Evolutionary conservation across 2,329 filamentous ascomycete genomes (phyloP).

Genomic region (Fusarium musae): DNA sequence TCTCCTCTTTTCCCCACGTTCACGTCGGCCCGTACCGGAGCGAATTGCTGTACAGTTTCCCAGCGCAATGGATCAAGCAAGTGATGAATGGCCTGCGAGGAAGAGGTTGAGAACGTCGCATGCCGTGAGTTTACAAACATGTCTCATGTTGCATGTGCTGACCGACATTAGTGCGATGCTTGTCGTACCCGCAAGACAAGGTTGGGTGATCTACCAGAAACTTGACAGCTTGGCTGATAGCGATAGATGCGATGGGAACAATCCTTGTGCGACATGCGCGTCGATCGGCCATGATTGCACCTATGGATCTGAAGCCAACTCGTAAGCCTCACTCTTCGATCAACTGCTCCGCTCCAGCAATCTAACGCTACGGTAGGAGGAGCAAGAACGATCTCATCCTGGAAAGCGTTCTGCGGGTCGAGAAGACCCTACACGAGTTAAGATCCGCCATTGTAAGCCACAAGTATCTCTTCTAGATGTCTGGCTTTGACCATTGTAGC

Average conservation of each 20-base stretch:
- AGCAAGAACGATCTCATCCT: slow-evolving; percentile 64
- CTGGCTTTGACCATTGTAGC: slow-evolving; percentile 6
- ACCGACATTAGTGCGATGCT: slow-evolving; percentile 54
- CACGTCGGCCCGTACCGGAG: slow-evolving; percentile 49
- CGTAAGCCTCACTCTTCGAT: slow-evolving; percentile 46
- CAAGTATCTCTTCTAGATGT: rapidly evolving
- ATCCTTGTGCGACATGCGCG: slow-evolving; percentile 56
- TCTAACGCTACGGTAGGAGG: slow-evolving; percentile 47
- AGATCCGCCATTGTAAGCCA: slow-evolving; percentile 53
- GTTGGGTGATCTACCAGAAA: slow-evolving; percentile 42
- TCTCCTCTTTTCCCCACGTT: slow-evolving; percentile 33
- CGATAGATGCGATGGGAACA: slow-evolving; percentile 59
- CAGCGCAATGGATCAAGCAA: slow-evolving; percentile 42
- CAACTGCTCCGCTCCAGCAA: not conserved
- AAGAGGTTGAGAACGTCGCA: slow-evolving; percentile 57
- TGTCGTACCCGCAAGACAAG: slow-evolving; percentile 61
- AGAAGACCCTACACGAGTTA: slow-evolving; percentile 58
- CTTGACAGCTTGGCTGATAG: slow-evolving; percentile 11
- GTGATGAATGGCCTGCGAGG: slow-evolving; percentile 48
- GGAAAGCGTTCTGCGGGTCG: slow-evolving; percentile 60
- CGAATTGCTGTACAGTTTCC: slow-evolving; percentile 33
- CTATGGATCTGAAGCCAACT: slow-evolving; percentile 57
- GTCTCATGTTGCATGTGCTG: not conserved
- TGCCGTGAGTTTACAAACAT: slow-evolving; percentile 47
- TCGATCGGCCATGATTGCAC: slow-evolving; percentile 53